Percentiles rank a stretch among this genome's conserved stretches.
Evolutionary conservation across 306 rosid genomes (phyloP).

Genomic region (Vigna mungo): DNA sequence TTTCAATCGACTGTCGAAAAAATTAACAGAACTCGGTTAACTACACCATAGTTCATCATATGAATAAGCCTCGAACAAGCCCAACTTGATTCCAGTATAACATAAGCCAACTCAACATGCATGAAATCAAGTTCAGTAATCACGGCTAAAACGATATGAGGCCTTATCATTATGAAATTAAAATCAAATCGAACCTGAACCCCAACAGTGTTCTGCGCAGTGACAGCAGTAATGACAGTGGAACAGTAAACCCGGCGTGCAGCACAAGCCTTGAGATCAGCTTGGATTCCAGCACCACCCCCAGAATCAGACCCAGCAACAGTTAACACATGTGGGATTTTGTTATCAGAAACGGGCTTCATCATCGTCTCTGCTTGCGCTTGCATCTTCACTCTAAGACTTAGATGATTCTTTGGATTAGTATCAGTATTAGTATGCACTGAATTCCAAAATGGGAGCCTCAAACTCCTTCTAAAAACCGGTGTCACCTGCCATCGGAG

Average conservation of each 20-base stretch:
- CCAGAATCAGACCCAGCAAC: slow-evolving; percentile 97
- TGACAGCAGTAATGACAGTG: slow-evolving; percentile 88
- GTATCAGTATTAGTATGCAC: neutral
- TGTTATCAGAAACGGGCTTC: slow-evolving; percentile 24
- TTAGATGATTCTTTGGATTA: neutral
- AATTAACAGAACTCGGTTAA: slow-evolving; percentile 6
- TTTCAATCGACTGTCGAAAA: neutral
- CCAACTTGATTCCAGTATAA: neutral
- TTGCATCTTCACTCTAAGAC: neutral
- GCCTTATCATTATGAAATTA: neutral
- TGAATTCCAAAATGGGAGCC: slow-evolving; percentile 10
- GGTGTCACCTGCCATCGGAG: neutral
- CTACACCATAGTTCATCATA: neutral
- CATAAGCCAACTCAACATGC: neutral
- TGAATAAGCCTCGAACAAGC: neutral
- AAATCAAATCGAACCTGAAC: slow-evolving; percentile 75
- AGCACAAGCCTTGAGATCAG: slow-evolving; percentile 89
- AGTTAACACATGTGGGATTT: slow-evolving; percentile 74
- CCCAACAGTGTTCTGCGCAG: slow-evolving; percentile 93
- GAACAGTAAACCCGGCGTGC: slow-evolving; percentile 88
- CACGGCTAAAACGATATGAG: neutral
- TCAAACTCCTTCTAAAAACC: neutral
- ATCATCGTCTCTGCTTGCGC: neutral
- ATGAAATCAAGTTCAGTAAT: neutral
- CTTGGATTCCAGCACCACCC: slow-evolving; percentile 96